Evolutionary conservation across 2,329 filamentous ascomycete genomes (phyloP).

Genomic region (Clonostachys sp.): DNA sequence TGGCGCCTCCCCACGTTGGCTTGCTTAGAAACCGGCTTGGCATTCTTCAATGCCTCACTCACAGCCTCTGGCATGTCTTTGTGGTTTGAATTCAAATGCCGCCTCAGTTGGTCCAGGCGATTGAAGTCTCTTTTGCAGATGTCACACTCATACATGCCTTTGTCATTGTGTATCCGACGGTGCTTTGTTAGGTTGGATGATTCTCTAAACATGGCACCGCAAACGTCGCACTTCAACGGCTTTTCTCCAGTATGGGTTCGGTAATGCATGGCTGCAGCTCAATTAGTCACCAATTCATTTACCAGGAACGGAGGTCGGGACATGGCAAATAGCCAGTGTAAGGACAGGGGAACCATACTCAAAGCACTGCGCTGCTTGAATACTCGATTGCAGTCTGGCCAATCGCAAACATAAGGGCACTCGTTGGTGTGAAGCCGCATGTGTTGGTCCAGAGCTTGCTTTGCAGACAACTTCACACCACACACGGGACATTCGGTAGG

Average conservation of each 20-base stretch:
- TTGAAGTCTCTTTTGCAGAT: conserved; percentile 54
- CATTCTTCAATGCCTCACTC: conserved; percentile 3
- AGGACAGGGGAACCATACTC: conserved; percentile 37
- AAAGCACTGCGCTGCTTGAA: conserved; percentile 66
- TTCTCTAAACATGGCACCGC: conserved; percentile 56
- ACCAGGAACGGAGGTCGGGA: background rate
- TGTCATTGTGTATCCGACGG: conserved; percentile 53
- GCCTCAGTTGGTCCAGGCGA: conserved; percentile 54
- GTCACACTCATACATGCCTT: conserved; percentile 45
- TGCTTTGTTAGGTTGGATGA: conserved; percentile 66
- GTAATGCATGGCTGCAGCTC: conserved; percentile 55
- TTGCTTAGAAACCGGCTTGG: conserved; percentile 1
- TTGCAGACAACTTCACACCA: conserved; percentile 55
- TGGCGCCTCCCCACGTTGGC: background rate
- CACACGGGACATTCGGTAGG: conserved; percentile 54
- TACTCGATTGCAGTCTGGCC: conserved; percentile 43
- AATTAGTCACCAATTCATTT: background rate
- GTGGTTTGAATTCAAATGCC: conserved; percentile 38
- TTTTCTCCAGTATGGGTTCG: conserved; percentile 63
- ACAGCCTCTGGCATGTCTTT: conserved; percentile 15
- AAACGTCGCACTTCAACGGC: conserved; percentile 53
- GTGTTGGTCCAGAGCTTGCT: conserved; percentile 65
- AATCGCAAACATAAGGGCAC: conserved; percentile 55
- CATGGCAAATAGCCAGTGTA: background rate
- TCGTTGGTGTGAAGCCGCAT: conserved; percentile 62